phyloP scores from a whole-genome alignment of 352 stramenopile genomes.

The Phytophthora quininea region DNA sequence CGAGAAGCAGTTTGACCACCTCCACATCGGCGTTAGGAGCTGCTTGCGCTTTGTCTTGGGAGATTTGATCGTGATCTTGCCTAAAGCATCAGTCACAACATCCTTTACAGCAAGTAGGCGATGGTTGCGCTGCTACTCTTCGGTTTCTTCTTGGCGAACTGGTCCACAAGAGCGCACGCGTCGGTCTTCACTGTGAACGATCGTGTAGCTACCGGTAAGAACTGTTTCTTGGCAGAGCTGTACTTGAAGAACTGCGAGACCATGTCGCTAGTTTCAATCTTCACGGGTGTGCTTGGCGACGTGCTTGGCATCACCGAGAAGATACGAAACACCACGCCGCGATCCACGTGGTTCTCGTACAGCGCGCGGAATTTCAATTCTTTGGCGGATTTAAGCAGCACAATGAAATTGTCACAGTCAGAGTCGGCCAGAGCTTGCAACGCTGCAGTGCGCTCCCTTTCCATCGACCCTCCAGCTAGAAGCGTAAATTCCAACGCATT shows the following conservation, averaged over 20 bases:
- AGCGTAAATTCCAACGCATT: constrained; percentile 85
- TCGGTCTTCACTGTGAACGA: constrained; percentile 82
- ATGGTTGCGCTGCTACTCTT: constrained; percentile 17
- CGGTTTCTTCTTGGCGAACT: constrained; percentile 54
- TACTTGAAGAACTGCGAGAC: constrained; percentile 86
- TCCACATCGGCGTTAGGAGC: too few relatives aligned
- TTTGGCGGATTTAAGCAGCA: constrained; percentile 74
- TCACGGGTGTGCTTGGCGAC: constrained; percentile 33
- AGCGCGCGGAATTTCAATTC: constrained; percentile 79
- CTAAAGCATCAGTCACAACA: neutral
- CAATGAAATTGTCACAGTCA: constrained; percentile 70
- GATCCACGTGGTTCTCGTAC: constrained; percentile 69
- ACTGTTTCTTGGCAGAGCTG: constrained; percentile 85
- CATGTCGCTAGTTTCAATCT: constrained; percentile 24
- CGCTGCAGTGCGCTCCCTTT: constrained; percentile 55
- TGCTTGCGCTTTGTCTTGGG: too few relatives aligned
- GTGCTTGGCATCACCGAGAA: constrained; percentile 44
- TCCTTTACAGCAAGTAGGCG: constrained; percentile 12
- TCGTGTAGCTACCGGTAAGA: constrained; percentile 62
- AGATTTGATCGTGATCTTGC: too few relatives aligned
- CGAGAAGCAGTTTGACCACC: too few relatives aligned
- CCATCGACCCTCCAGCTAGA: constrained; percentile 64
- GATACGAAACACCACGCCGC: constrained; percentile 44
- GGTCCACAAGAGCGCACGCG: constrained; percentile 62
- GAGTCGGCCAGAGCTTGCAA: constrained; percentile 53